Conservation (phyloP, 169 alveolate genomes). For the Plasmodium vivax region DNA sequence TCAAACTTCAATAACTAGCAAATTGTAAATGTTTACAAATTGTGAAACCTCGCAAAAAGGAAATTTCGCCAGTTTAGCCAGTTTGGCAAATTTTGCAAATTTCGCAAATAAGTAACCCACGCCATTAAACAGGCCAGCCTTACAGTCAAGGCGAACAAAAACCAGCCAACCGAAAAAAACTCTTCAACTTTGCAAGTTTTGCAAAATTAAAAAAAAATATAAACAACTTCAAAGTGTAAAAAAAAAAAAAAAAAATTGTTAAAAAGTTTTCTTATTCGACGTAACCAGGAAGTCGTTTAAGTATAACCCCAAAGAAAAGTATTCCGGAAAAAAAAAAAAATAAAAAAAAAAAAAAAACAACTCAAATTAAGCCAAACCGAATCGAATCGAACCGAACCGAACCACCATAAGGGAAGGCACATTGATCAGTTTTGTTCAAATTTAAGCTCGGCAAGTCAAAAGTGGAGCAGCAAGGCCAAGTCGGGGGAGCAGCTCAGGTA, state of each 20-base stretch:
- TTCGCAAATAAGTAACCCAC: background rate
- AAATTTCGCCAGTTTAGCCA: background rate
- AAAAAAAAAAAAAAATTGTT: background rate
- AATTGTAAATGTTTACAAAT: background rate
- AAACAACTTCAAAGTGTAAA: background rate
- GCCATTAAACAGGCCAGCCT: background rate
- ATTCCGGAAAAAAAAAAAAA: background rate
- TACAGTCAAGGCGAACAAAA: background rate
- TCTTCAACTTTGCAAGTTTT: no score
- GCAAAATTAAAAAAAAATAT: no score
- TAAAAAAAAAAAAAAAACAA: background rate
- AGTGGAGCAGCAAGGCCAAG: background rate
- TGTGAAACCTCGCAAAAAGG: background rate
- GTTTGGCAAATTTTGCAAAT: background rate
- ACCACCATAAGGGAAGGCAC: background rate
- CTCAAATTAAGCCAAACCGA: no score
- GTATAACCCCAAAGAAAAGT: background rate
- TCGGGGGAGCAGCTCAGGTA: background rate
- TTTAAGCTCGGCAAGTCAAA: background rate
- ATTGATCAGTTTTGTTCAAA: background rate
- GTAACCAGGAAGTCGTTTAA: background rate
- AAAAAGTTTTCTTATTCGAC: background rate
- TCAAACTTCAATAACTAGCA: background rate
- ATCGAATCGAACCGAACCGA: background rate
- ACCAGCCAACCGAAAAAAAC: background rate